Evolutionary conservation across 192 early-diverging fungal genomes (phyloP).

Genomic region (Backusella parvicylindrica): DNA sequence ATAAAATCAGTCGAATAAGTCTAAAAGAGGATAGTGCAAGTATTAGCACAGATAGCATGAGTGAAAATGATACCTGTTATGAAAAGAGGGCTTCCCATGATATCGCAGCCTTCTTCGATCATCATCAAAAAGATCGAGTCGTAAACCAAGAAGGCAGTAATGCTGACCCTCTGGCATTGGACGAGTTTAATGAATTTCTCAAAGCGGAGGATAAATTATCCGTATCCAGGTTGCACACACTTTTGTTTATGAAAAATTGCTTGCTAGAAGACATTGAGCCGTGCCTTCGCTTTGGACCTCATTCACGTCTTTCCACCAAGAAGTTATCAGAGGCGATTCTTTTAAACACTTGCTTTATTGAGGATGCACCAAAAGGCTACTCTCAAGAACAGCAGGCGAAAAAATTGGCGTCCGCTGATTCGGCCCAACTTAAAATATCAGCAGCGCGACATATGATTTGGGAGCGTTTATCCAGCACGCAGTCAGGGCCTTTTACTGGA

Average conservation of each 20-base stretch:
- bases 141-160: conserved; percentile 31
- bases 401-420: not conserved
- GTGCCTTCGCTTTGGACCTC: conserved; percentile 89
- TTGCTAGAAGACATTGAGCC: conserved; percentile 89
- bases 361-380: conserved; percentile 62
- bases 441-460: conserved; percentile 48
- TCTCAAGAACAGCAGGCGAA: conserved; percentile 41
- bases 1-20: conserved; percentile 65
- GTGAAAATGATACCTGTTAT: conserved; percentile 61
- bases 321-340: conserved; percentile 87
- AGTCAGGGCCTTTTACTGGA: conserved; percentile 26
- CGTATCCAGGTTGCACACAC: conserved; percentile 67
- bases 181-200: conserved; percentile 89
- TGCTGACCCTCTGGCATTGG: conserved; percentile 72
- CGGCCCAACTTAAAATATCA: conserved; percentile 42
- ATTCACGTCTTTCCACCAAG: conserved; percentile 79
- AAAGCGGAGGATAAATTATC: conserved; percentile 58
- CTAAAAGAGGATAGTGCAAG: conserved; percentile 22
- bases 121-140: too few species aligned
- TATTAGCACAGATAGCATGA: not conserved
- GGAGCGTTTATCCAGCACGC: conserved; percentile 42
- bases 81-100: conserved; percentile 28
- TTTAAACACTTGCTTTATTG: conserved; percentile 81
- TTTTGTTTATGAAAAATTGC: conserved; percentile 84
- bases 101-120: not conserved